These are phyloP conservation scores for Didymella sp. DNA, from an alignment of 2,329 filamentous ascomycete genomes.

Conservation along the genomic window DNA sequence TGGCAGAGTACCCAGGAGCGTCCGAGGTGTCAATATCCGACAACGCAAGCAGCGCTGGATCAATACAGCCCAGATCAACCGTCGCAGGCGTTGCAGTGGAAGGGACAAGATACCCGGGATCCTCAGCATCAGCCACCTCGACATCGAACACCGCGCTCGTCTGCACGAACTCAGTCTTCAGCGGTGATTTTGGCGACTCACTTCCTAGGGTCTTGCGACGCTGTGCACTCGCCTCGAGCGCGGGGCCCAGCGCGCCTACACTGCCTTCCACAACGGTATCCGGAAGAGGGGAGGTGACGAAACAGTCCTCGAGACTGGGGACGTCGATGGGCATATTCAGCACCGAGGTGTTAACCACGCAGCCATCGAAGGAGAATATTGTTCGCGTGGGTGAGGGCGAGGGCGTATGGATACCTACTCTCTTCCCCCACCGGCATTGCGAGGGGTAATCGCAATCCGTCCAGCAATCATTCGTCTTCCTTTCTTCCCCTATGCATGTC, in stretches of 20 bases:
- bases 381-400: background rate
- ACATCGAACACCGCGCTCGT: background rate
- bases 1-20: background rate
- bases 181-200: background rate
- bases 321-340: background rate
- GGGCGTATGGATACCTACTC: constrained; percentile 40
- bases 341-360: background rate
- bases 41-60: background rate
- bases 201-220: background rate
- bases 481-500: background rate
- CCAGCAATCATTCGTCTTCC: constrained; percentile 51
- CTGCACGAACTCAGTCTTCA: background rate
- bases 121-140: background rate
- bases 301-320: constrained; percentile 4
- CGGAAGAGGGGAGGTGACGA: background rate
- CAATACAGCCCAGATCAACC: background rate
- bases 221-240: background rate
- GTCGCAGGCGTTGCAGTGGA: background rate
- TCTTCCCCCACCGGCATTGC: constrained; percentile 52
- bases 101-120: too few species aligned
- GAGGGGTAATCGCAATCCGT: constrained; percentile 55
- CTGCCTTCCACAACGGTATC: background rate
- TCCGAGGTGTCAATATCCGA: background rate
- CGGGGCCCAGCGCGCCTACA: background rate
- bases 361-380: background rate